These are phyloP conservation scores for Penicillium egyptiacum DNA, from an alignment of 495 filamentous ascomycete genomes.

Conservation along the genomic window DNA sequence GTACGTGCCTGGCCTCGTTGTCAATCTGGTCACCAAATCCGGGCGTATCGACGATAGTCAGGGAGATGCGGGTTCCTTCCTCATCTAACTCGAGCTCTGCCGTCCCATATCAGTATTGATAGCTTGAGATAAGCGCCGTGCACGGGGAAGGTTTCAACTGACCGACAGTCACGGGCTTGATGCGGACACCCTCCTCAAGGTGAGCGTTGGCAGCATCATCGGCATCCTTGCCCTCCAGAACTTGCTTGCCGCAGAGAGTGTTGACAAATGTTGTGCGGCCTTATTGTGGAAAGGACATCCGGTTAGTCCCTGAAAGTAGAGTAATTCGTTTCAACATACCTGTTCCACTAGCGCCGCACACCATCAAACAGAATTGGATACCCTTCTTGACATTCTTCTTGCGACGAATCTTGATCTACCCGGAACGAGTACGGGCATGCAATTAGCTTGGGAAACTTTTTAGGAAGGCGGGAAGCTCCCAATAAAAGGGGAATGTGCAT, in stretches of 20 bases:
- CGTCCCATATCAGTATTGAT: conserved; percentile 11
- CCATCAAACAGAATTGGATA: conserved; percentile 99
- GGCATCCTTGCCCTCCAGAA: conserved; percentile 81
- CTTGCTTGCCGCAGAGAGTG: conserved; percentile 93
- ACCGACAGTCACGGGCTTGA: conserved; percentile 98
- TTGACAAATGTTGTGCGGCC: conserved; percentile 99
- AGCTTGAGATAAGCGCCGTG: not conserved
- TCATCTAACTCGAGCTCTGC: conserved; percentile 94
- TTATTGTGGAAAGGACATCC: conserved; percentile 38
- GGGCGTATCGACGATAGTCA: conserved; percentile 98
- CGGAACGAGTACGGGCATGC: conserved; percentile 19
- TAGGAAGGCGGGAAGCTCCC: conserved; percentile 38
- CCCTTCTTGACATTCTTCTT: conserved; percentile 99
- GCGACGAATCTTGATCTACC: conserved; percentile 88
- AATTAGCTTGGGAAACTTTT: conserved; percentile 28
- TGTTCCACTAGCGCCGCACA: conserved; percentile 97
- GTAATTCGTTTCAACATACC: conserved; percentile 57
- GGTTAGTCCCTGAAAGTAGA: conserved; percentile 31
- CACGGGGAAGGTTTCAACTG: conserved; percentile 37
- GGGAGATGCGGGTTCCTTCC: conserved; percentile 94
- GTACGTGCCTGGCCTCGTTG: conserved; percentile 88
- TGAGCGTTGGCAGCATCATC: conserved; percentile 88
- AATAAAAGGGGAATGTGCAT: conserved; percentile 47
- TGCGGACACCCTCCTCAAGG: conserved; percentile 92
- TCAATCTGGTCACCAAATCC: conserved; percentile 99